Evolutionary conservation across 2,329 filamentous ascomycete species (phyloP).

Genomic region (Fusarium lyarnte): DNA sequence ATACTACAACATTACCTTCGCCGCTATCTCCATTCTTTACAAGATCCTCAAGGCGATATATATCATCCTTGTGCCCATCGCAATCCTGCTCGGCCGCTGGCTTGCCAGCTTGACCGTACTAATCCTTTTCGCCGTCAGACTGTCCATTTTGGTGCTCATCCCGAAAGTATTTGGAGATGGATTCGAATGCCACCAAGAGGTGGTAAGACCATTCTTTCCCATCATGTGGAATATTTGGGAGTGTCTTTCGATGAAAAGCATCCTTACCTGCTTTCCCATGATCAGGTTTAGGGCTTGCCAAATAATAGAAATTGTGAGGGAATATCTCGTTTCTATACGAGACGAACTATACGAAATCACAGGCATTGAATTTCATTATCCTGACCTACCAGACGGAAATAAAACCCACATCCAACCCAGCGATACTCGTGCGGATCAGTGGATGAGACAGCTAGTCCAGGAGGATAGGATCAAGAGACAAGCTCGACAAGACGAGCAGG

Average conservation of each 20-base stretch:
- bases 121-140: neutral
- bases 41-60: neutral
- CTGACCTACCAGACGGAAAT: neutral
- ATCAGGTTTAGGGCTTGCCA: neutral
- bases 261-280: neutral
- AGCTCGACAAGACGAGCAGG: neutral
- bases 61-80: neutral
- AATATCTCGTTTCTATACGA: neutral
- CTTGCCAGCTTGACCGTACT: neutral
- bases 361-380: constrained; percentile 1
- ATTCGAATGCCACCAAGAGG: neutral
- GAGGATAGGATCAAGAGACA: neutral
- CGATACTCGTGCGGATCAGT: constrained; percentile 9
- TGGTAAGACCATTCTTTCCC: neutral
- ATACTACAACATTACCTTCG: constrained; percentile 15
- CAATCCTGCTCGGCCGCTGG: neutral
- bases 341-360: neutral
- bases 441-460: constrained; percentile 3
- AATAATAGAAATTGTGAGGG: neutral
- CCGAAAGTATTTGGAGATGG: neutral
- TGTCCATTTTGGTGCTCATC: neutral
- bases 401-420: neutral
- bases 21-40: neutral
- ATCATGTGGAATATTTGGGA: neutral
- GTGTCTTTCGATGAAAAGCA: neutral